phyloP scores from a whole-genome alignment of 1,284 basidiomycete genomes.

The Golubevia sp. region DNA sequence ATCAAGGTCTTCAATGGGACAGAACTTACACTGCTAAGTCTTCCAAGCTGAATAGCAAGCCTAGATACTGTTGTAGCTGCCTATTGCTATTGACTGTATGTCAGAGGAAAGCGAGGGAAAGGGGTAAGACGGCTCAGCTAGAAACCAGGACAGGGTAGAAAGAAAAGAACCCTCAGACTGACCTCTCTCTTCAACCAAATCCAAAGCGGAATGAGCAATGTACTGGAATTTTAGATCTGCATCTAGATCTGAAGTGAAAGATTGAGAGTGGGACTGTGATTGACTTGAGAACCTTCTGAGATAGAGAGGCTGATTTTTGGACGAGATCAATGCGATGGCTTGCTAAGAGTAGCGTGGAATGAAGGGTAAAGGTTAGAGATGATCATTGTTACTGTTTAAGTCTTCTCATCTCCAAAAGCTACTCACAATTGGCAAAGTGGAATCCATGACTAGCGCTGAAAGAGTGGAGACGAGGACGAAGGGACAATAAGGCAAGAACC shows the following conservation, averaged over 20 bases:
- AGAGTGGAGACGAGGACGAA: no score
- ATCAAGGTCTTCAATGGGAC: no score
- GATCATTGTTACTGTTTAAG: no score
- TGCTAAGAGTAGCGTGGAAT: no score
- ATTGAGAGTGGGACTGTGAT: neutral
- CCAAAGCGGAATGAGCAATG: conserved; percentile 16
- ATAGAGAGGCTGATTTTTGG: neutral
- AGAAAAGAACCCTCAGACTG: neutral
- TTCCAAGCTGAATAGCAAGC: conserved; percentile 11
- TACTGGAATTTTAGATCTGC: conserved; percentile 13
- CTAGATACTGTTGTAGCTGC: conserved; percentile 9
- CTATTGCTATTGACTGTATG: conserved; percentile 3
- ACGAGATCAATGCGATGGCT: neutral
- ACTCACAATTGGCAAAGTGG: neutral
- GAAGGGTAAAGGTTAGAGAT: no score
- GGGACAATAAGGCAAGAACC: no score
- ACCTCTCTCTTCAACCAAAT: conserved; percentile 19
- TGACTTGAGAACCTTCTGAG: neutral
- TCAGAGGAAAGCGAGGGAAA: neutral
- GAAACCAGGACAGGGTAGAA: no score
- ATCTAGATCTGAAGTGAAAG: neutral
- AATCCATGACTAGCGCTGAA: no score
- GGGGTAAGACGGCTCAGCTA: no score
- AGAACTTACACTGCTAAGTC: conserved; percentile 12
- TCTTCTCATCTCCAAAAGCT: no score